Base-by-base conservation (phyloP, 441 rosid genomes). In the Erodium trifolium region DNA sequence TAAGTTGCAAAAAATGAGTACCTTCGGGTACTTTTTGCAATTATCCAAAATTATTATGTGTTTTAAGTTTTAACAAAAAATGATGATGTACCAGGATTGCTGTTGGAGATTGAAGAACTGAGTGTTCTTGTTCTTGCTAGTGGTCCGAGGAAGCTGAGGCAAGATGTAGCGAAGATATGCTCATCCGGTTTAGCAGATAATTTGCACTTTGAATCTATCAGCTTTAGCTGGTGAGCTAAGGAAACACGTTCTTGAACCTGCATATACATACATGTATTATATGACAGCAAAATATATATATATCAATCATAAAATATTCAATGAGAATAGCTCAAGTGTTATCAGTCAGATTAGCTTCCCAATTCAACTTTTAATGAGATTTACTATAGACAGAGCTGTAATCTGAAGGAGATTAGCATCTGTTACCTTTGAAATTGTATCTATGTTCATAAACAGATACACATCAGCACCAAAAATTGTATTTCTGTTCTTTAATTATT, bases 101-200 rank as follows among this genome's bases (percentile, higher is more conserved):
- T 85, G 34, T 59, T 70, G 18, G 89, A 80, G 1, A 68, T 77
- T 71, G 65, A 78, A 70, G 93, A 79, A 73, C 77, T 83, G 4
- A 86, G 85, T 34, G 81, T 85, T 23, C 93, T 92, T 60, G 90
- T 90, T 53, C 77, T 93, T 45, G 92, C 67, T 70, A 80, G 84
- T 57, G 99, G 99, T 45, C 97, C 97, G 5, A 68, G 37, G 65
- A 67, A 66, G 63, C 67, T 76, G 76, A 76, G 78, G 51, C 78
- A 63, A 37, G 78, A 76, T 35, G 76, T 72, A 14, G 82, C 78
- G 3, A 65, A 18, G 23, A 65, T 76, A 6, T 79, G 78, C 51
- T 68, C 76, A 37, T 71, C 76, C 17, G 74, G 72, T 4, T 39
- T 51, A 43, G 70, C 72, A 34, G 17, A 67, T 43, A 76, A 74